Evolutionary conservation across 2,329 filamentous ascomycete genomes (phyloP), one percentile per base, ranked within the genome.

Genomic region (Cylindrodendrum hubeiense): DNA sequence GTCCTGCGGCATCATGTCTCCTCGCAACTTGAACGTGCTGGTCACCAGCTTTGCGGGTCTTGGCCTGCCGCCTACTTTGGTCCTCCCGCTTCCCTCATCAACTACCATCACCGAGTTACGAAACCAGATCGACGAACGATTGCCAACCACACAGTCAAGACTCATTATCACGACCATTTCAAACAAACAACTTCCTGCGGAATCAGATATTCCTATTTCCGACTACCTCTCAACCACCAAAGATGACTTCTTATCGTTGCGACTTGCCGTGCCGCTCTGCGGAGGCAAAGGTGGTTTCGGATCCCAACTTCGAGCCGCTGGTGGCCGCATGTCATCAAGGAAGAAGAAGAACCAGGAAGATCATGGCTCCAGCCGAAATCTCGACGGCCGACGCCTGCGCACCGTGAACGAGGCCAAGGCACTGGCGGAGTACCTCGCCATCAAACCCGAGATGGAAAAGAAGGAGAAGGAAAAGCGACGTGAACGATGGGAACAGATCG

Each of bases 211-310:
- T 0, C 84, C 87, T 3, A 82, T 97, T 28, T 87, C 88, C 12
- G 84, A 85, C 13, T 86, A 94, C 21, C 85, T 96, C 39, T 82
- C 86, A 4, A 76, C 79, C 34, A 71, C 75, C 5, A 68, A 87
- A 57, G 89, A 92, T 83, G 89, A 89, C 34, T 91, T 98, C 70
- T 85, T 99, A 17, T 91, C 94, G 0, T 87, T 99, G 4, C 93
- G 94, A 58, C 89, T 99, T 30, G 91, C 90, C 7, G 85, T 91
- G 2, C 92, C 92, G 6, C 83, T 98, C 41, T 93, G 91, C 72
- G 96, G 97, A 83, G 97, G 97, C 77, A 99, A 99, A 78, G 96
- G 96, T 80, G 96, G 96, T 75, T 99, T 99, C 78, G 96, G 96
- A 58, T 98, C 95, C 2, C 97, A 99, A 79, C 90, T 99, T 39